Percentiles rank a stretch among this genome's conserved stretches.
These are phyloP conservation scores for Oemleria cerasiformis DNA, from an alignment of 306 rosid species.

Conservation along the genomic window DNA sequence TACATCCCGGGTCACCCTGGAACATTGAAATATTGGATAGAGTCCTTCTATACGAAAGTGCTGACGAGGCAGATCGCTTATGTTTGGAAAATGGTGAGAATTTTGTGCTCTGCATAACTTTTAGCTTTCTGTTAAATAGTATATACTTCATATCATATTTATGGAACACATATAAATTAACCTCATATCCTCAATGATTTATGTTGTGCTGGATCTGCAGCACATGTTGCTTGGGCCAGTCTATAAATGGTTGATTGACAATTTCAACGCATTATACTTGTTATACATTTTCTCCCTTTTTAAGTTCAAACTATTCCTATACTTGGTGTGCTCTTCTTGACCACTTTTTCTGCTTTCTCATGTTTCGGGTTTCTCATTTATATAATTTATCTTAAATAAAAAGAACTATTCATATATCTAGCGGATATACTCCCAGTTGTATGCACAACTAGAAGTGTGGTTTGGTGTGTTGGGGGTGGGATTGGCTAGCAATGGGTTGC, in stretches of 20 bases:
- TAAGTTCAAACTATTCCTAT: too few species aligned
- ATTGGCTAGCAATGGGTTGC: too few species aligned
- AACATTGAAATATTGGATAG: slow-evolving; percentile 81
- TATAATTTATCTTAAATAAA: too few species aligned
- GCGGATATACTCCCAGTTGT: not conserved
- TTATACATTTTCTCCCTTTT: too few species aligned
- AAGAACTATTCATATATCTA: not conserved
- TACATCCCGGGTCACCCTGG: slow-evolving; percentile 56
- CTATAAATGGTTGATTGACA: not conserved
- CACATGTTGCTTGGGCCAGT: not conserved
- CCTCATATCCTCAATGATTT: not conserved
- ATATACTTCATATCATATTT: not conserved
- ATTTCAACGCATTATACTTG: not conserved
- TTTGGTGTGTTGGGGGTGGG: too few species aligned
- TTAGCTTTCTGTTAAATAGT: not conserved
- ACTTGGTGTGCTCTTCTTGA: too few species aligned
- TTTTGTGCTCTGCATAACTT: slow-evolving; percentile 11
- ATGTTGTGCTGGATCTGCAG: not conserved
- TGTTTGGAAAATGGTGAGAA: slow-evolving; percentile 87
- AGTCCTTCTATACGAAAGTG: slow-evolving; percentile 77
- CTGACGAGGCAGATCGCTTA: slow-evolving; percentile 68
- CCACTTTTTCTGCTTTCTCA: too few species aligned
- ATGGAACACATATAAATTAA: not conserved
- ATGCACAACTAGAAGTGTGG: not conserved
- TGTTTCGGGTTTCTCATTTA: too few species aligned